A percentile compares a stretch with the other conserved stretches of the same genome.
These are phyloP conservation scores for Nothopassalora personata DNA, from an alignment of 2,329 filamentous ascomycete genomes.

Conservation along the genomic window DNA sequence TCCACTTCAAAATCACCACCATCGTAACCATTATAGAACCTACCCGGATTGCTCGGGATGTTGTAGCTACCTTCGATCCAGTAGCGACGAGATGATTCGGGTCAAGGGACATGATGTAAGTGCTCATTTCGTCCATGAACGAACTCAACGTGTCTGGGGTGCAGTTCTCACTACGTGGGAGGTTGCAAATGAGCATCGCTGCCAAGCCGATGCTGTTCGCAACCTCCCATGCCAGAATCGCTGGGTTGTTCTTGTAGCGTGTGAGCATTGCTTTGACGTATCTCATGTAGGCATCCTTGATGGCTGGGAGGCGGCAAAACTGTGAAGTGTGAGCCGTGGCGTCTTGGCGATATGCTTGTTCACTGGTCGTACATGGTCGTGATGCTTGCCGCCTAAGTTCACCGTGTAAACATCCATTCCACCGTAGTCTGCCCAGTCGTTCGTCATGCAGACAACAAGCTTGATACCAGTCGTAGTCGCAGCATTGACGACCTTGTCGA, in stretches of 20 bases:
- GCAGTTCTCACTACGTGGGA: conserved; percentile 52
- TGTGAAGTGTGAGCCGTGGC: conserved; percentile 4
- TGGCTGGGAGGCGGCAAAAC: conserved; percentile 14
- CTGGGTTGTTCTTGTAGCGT: conserved; percentile 54
- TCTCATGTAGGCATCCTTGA: conserved; percentile 51
- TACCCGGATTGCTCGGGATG: background rate
- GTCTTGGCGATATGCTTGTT: background rate
- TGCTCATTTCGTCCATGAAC: conserved; percentile 53
- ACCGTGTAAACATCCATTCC: conserved; percentile 57
- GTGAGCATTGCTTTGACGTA: conserved; percentile 57
- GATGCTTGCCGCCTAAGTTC: conserved; percentile 50
- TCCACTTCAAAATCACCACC: conserved; percentile 47
- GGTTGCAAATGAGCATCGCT: too few relatives aligned
- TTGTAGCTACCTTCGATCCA: conserved; percentile 43
- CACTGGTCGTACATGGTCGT: conserved; percentile 40
- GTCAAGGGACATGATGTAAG: conserved; percentile 51
- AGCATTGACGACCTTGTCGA: conserved; percentile 50
- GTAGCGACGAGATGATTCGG: conserved; percentile 50
- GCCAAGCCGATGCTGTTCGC: too few relatives aligned
- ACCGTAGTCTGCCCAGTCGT: conserved; percentile 57
- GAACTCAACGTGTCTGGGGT: conserved; percentile 39
- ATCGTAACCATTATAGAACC: conserved; percentile 40
- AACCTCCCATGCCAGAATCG: conserved; percentile 64
- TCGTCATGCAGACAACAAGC: conserved; percentile 51
- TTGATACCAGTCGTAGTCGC: conserved; percentile 49